Base-by-base conservation (phyloP, 164 flowering plant species). In the Vitis cinerea region DNA sequence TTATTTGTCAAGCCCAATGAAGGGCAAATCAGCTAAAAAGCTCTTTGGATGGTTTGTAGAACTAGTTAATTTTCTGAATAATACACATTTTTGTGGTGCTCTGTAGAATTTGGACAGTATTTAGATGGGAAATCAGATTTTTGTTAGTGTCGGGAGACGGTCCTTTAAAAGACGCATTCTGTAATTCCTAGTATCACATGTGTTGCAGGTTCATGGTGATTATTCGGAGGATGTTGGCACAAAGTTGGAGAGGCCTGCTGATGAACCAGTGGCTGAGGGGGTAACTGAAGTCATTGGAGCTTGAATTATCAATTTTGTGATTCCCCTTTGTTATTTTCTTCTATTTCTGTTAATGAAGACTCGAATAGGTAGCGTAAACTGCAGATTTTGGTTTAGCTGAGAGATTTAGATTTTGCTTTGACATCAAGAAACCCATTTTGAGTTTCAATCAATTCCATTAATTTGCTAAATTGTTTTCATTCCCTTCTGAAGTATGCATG, bases 231-330 rank as follows among this genome's bases (percentile, higher is more conserved):
- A 91, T 76, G 74, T 88, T 51, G 94, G 97, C n/a, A 74, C 74
- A 70, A 89, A 88, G 81, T 27, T 91, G 60, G 97, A 91, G 9
- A 85, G 94, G 80, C 92, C 97, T 0, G 90, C 90, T n/a, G 97
- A 91, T 2, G 97, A 91, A 51, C 49, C 83, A 37, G 50, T 74
- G 19, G 81, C 76, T 1, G 93, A 85, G 78, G 86, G 14, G 12
- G 83, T 85, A 48, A 70, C 87, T 48, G 82, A 80, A 64, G 65
- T 68, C 10, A 59, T 81, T 51, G 86, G 79, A 69, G 88, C 83
- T 64, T 81, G 59, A 72, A 53, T 56, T 16, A 37, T 61, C 13
- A 47, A 52, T 19, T 48, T 61, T 27, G 7, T 48, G 29, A 9
- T 27, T 54, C 7, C 14, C 17, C n/a, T 13, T 19, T n/a, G 47